These are phyloP conservation scores for Pulicaria dysenterica DNA, from an alignment of 129 eudicot species.

Conservation along the genomic window DNA sequence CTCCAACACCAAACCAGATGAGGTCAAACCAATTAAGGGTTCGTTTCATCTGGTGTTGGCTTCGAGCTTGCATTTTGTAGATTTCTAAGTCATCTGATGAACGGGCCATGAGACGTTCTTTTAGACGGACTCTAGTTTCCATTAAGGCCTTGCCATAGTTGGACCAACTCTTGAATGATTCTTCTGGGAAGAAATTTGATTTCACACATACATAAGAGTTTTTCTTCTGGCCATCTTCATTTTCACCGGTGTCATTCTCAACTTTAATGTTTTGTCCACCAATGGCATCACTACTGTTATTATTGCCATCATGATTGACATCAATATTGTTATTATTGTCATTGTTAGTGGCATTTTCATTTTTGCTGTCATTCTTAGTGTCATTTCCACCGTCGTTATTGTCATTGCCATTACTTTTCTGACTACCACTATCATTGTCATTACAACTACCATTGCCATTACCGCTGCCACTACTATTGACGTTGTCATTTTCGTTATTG, in stretches of 20 bases:
- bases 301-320: not conserved
- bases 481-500: not conserved
- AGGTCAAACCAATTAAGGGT: slow-evolving; percentile 73
- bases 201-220: slow-evolving; percentile 45
- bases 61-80: slow-evolving; percentile 50
- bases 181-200: slow-evolving; percentile 69
- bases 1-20: slow-evolving; percentile 80
- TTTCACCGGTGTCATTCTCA: not conserved
- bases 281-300: slow-evolving; percentile 11
- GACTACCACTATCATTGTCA: not conserved
- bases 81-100: slow-evolving; percentile 54
- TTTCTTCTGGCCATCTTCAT: slow-evolving; percentile 6
- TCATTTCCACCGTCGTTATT: not conserved
- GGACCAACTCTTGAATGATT: slow-evolving; percentile 75
- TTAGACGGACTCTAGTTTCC: slow-evolving; percentile 46
- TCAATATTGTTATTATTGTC: not conserved
- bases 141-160: slow-evolving; percentile 53
- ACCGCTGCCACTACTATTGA: not conserved
- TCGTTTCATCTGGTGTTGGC: slow-evolving; percentile 63
- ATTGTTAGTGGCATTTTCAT: not conserved
- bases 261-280: slow-evolving; percentile 21
- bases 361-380: not conserved
- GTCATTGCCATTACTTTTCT: not conserved
- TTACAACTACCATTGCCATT: not conserved
- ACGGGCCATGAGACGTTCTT: slow-evolving; percentile 60